phyloP scores from a whole-genome alignment of 1,284 basidiomycete species.

The Anthracocystis panici-leucophaei region DNA sequence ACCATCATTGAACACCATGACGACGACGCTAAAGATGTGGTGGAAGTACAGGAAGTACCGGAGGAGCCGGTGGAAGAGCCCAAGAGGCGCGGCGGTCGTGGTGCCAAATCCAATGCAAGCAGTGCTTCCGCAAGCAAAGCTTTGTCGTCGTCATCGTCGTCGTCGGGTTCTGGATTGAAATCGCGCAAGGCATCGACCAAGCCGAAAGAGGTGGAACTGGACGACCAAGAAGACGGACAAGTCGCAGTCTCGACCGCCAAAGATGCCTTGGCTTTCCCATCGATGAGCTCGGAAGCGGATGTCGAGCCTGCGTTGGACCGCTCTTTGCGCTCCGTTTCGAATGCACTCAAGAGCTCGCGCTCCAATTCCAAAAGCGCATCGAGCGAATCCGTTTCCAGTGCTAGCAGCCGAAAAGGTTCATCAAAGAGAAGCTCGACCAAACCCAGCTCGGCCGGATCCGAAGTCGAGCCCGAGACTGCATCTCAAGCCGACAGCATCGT shows the following conservation, averaged over 20 bases:
- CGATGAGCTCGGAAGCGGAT: conserved; percentile 32
- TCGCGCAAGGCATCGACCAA: conserved; percentile 28
- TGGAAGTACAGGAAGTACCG: conserved; percentile 4
- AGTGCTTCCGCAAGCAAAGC: conserved; percentile 8
- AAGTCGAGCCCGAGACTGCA: conserved; percentile 11
- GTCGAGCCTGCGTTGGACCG: conserved; percentile 4
- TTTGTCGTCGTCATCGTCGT: conserved; percentile 1
- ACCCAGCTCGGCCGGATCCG: conserved; percentile 5
- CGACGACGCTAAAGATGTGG: conserved; percentile 12
- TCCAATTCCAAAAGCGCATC: not conserved
- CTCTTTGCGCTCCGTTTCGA: conserved; percentile 19
- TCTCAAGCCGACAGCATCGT: not conserved
- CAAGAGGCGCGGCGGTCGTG: conserved; percentile 20
- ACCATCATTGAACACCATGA: conserved; percentile 32
- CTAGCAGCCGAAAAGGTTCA: conserved; percentile 10
- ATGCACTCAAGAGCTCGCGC: not conserved
- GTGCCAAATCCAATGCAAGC: conserved; percentile 16
- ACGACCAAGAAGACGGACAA: conserved; percentile 1
- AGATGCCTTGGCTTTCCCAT: conserved; percentile 20
- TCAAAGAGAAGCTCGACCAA: conserved; percentile 16
- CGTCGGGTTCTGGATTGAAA: conserved; percentile 7
- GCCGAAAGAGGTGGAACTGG: not conserved
- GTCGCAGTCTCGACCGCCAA: not conserved
- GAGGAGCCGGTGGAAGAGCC: conserved; percentile 28
- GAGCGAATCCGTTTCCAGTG: not conserved